Conservation (phyloP, 192 early-diverging fungal species). For the Neocallimastix lanati region DNA sequence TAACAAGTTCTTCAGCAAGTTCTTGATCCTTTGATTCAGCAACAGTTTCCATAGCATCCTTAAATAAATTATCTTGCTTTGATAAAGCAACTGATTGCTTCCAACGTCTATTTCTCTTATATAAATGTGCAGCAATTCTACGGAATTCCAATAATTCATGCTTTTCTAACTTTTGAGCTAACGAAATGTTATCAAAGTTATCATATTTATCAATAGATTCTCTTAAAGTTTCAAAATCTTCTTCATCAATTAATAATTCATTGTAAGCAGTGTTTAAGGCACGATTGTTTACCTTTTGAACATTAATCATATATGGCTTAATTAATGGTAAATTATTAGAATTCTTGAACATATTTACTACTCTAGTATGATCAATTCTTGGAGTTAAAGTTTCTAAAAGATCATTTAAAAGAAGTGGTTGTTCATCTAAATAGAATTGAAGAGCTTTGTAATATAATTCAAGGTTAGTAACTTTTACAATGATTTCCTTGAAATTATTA, state of each 20-base stretch:
- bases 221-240: constrained; percentile 81
- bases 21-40: constrained; percentile 72
- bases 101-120: constrained; percentile 94
- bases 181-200: constrained; percentile 83
- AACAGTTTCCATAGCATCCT: constrained; percentile 98
- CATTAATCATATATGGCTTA: constrained; percentile 86
- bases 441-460: constrained; percentile 98
- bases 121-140: constrained; percentile 87
- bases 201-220: constrained; percentile 86
- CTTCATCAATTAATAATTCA: constrained; percentile 93
- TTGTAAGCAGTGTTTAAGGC: constrained; percentile 91
- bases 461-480: constrained; percentile 90
- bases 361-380: constrained; percentile 88
- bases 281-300: constrained; percentile 85
- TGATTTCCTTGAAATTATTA: constrained; percentile 83
- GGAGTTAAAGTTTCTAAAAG: constrained; percentile 72
- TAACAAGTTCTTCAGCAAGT: constrained; percentile 82
- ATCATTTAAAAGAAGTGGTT: constrained; percentile 86
- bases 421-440: constrained; percentile 88
- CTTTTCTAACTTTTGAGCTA: constrained; percentile 83
- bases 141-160: constrained; percentile 95
- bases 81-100: constrained; percentile 82
- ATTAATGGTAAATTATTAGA: constrained; percentile 93
- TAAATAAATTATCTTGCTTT: constrained; percentile 92
- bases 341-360: constrained; percentile 94